Evolutionary conservation across 2,329 filamentous ascomycete species (phyloP).

Genomic region (Ophiostoma ips): DNA sequence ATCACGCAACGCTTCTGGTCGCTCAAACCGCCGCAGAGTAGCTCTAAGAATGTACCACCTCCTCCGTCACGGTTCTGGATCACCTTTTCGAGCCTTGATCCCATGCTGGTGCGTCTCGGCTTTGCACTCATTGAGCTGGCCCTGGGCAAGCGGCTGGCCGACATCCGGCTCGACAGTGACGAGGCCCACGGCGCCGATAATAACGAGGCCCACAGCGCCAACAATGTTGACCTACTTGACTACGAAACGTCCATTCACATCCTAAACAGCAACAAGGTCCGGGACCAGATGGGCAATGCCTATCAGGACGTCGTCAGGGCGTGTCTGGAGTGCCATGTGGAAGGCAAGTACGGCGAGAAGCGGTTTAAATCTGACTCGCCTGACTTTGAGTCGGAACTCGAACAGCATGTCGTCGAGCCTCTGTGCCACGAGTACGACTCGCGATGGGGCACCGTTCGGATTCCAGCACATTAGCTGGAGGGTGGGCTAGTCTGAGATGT

Average conservation of each 20-base stretch:
- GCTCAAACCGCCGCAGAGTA: neutral
- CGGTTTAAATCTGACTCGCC: slow-evolving; percentile 7
- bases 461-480: too few relatives aligned
- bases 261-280: slow-evolving; percentile 12
- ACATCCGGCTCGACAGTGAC: slow-evolving; percentile 7
- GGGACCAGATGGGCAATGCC: slow-evolving; percentile 11
- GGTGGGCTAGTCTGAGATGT: too few relatives aligned
- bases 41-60: neutral
- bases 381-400: slow-evolving; percentile 10
- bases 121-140: slow-evolving; percentile 13
- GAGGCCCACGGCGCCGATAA: neutral
- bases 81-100: slow-evolving; percentile 10
- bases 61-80: slow-evolving; percentile 10
- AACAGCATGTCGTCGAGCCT: slow-evolving; percentile 12
- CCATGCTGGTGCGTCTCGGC: slow-evolving; percentile 13
- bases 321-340: slow-evolving; percentile 11
- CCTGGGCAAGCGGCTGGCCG: slow-evolving; percentile 7
- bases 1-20: slow-evolving; percentile 8
- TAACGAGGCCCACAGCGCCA: neutral
- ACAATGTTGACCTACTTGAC: slow-evolving; percentile 10
- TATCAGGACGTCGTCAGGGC: slow-evolving; percentile 12
- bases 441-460: neutral
- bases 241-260: slow-evolving; percentile 12
- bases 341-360: slow-evolving; percentile 8
- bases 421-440: slow-evolving; percentile 9